Conservation (phyloP, 108 stramenopile genomes). For the Schizochytrium sp. region DNA sequence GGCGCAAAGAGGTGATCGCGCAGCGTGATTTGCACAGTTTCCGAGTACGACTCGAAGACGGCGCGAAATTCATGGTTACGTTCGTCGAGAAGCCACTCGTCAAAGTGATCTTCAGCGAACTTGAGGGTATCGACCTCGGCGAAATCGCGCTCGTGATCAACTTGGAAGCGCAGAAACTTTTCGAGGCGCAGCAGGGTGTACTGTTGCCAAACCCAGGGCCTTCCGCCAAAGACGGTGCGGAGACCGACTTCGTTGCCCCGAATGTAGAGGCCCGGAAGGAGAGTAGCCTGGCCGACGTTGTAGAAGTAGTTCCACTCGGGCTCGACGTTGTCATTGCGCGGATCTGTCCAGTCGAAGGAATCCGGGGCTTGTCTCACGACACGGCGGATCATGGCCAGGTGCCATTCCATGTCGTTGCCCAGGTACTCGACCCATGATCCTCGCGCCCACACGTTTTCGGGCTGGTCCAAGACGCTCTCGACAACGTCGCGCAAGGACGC, state of each 20-base stretch:
- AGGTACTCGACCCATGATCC: conserved; percentile 47
- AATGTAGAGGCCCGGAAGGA: not conserved
- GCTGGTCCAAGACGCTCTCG: not conserved
- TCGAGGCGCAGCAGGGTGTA: conserved; percentile 43
- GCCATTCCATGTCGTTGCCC: conserved; percentile 38
- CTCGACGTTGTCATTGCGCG: conserved; percentile 13
- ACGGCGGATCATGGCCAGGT: conserved; percentile 32
- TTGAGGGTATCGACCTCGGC: conserved; percentile 31
- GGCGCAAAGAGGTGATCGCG: conserved; percentile 18
- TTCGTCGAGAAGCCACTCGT: conserved; percentile 35
- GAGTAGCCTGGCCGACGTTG: not conserved
- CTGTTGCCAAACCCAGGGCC: conserved; percentile 53
- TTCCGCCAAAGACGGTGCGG: conserved; percentile 33
- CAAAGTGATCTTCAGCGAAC: conserved; percentile 37
- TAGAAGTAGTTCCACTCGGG: conserved; percentile 24
- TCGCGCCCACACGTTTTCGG: not conserved
- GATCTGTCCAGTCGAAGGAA: conserved; percentile 38
- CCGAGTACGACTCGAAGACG: conserved; percentile 23
- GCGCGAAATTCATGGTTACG: conserved; percentile 35
- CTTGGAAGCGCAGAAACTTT: conserved; percentile 40
- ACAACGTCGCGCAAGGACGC: not conserved
- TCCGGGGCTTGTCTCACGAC: conserved; percentile 33
- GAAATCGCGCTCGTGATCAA: conserved; percentile 41
- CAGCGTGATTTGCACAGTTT: conserved; percentile 4
- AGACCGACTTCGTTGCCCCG: conserved; percentile 24